phyloP scores from a whole-genome alignment of 139 green algal genomes.

The Coccomyxa sp. region DNA sequence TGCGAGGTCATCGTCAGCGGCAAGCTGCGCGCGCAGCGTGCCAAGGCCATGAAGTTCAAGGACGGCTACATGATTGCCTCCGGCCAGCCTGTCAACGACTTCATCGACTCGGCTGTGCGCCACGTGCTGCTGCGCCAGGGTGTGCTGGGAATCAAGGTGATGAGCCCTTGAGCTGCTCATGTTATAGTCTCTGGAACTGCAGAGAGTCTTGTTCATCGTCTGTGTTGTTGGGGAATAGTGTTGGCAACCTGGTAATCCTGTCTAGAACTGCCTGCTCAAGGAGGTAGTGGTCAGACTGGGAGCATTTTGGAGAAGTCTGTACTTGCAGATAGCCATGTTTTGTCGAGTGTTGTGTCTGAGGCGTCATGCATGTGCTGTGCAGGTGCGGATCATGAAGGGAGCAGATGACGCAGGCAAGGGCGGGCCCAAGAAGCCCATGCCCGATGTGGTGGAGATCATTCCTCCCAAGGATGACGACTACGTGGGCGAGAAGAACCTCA shows the following conservation, averaged over 20 bases:
- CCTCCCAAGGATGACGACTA: conserved; percentile 83
- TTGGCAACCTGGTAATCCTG: no score
- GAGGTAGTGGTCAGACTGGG: no score
- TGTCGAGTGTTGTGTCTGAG: no score
- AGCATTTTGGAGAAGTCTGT: no score
- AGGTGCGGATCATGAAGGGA: conserved; percentile 98
- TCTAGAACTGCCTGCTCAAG: no score
- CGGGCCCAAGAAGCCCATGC: conserved; percentile 89
- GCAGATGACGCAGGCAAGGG: conserved; percentile 93
- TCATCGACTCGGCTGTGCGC: conserved; percentile 93
- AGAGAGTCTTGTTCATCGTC: no score
- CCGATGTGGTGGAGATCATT: conserved; percentile 91
- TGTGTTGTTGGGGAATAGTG: no score
- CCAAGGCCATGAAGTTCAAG: conserved; percentile 99
- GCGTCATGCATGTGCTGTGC: not conserved
- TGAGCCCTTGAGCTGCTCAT: no score
- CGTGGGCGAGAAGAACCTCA: not conserved
- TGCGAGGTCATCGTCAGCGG: conserved; percentile 99
- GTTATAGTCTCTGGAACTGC: no score
- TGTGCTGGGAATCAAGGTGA: conserved; percentile 95
- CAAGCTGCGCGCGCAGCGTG: conserved; percentile 95
- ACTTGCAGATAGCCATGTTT: no score
- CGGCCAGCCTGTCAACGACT: conserved; percentile 81
- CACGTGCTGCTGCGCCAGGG: conserved; percentile 98
- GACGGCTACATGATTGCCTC: conserved; percentile 94